Percentiles rank a stretch among this genome's conserved stretches.
Evolutionary conservation across 2,329 filamentous ascomycete species (phyloP).

Genomic region (Colletotrichum brevisporum): DNA sequence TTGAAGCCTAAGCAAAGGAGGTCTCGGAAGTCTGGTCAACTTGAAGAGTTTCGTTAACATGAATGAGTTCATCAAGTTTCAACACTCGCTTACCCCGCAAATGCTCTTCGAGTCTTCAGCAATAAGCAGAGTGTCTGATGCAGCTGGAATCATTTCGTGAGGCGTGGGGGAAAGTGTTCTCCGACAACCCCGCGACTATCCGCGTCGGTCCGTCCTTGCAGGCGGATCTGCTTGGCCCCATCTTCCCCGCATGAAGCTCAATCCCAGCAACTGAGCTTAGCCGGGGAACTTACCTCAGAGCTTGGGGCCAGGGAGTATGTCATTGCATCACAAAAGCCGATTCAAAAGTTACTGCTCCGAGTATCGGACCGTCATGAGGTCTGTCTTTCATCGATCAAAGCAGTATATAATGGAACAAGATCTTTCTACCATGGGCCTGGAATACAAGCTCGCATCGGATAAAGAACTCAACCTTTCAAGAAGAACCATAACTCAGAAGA

Average conservation of each 20-base stretch:
- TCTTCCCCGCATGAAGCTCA: slow-evolving; percentile 3
- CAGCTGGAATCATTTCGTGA: background rate
- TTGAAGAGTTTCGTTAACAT: too few relatives aligned
- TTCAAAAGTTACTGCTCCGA: background rate
- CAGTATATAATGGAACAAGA: background rate
- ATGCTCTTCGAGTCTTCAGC: background rate
- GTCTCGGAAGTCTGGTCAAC: too few relatives aligned
- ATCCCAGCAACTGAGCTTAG: background rate
- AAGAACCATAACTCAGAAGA: background rate
- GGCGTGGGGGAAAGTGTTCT: background rate
- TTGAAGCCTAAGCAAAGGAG: too few relatives aligned
- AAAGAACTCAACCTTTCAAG: too few relatives aligned
- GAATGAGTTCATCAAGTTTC: background rate
- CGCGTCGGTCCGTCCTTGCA: slow-evolving; percentile 28
- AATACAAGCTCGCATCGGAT: background rate
- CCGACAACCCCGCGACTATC: slow-evolving; percentile 23
- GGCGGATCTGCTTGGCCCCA: background rate
- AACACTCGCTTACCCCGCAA: background rate
- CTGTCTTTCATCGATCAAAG: background rate
- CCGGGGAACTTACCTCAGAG: too few relatives aligned
- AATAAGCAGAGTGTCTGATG: background rate
- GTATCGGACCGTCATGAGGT: slow-evolving; percentile 1
- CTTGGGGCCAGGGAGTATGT: background rate
- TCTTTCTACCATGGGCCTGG: background rate
- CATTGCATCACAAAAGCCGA: background rate